Percentiles rank a stretch among this genome's conserved stretches.
phyloP scores from a whole-genome alignment of 2,329 filamentous ascomycete species.

The Microascus cirrosus region DNA sequence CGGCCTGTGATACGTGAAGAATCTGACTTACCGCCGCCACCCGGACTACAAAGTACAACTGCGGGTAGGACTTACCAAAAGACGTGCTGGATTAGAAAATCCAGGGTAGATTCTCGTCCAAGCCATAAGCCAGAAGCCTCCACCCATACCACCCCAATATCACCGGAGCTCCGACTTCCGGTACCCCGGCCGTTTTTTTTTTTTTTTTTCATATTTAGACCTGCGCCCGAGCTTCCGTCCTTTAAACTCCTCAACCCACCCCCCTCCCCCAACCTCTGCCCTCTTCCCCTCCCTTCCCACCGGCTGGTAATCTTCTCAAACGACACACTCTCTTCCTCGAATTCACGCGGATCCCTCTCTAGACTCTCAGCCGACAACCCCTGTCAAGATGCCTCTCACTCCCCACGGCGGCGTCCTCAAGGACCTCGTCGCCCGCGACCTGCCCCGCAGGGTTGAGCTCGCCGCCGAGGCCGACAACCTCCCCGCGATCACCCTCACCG shows the following conservation, averaged over 20 bases:
- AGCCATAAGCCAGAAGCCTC: slow-evolving; percentile 1
- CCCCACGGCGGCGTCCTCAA: slow-evolving; percentile 92
- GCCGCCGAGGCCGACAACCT: slow-evolving; percentile 74
- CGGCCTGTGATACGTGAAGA: too few species aligned
- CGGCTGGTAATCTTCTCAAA: background rate
- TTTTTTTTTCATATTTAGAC: background rate
- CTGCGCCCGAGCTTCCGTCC: background rate
- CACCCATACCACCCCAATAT: background rate
- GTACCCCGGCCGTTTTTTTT: background rate
- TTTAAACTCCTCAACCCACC: slow-evolving; percentile 1
- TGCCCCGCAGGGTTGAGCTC: slow-evolving; percentile 70
- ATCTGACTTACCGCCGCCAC: too few species aligned
- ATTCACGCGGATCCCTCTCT: background rate
- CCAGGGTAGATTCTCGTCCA: background rate
- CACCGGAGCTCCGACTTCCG: slow-evolving; percentile 4
- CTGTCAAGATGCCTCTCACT: slow-evolving; percentile 49
- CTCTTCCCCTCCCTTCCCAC: background rate
- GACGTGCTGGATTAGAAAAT: background rate
- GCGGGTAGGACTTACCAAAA: background rate
- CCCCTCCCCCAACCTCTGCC: background rate
- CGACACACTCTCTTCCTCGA: background rate
- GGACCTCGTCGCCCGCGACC: slow-evolving; percentile 92
- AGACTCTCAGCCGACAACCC: background rate
- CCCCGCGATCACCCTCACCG: slow-evolving; percentile 72
- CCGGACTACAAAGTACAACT: too few species aligned